A percentile compares a stretch with the other conserved stretches of the same genome.
These are phyloP conservation scores for Agroathelia rolfsii DNA, from an alignment of 1,284 basidiomycete species.

Conservation along the genomic window DNA sequence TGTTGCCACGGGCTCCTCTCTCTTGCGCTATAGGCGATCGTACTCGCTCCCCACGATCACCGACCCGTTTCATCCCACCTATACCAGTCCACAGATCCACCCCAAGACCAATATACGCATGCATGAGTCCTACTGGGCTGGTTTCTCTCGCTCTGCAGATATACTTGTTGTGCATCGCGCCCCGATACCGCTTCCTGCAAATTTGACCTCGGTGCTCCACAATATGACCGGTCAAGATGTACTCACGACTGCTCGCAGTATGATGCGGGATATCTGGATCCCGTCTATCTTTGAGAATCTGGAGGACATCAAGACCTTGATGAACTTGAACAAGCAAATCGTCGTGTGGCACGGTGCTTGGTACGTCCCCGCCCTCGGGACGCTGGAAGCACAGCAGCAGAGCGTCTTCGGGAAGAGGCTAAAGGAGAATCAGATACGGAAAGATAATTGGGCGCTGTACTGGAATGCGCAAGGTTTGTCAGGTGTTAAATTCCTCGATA, in stretches of 20 bases:
- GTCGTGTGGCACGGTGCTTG: slow-evolving; percentile 31
- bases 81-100: slow-evolving; percentile 29
- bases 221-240: too few species aligned
- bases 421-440: slow-evolving; percentile 9
- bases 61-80: slow-evolving; percentile 22
- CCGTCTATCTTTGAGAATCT: too few species aligned
- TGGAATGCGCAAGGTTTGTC: slow-evolving; percentile 41
- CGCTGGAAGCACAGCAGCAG: too few species aligned
- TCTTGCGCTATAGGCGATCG: slow-evolving; percentile 35
- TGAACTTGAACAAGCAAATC: slow-evolving; percentile 23
- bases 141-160: slow-evolving; percentile 31
- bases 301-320: slow-evolving; percentile 11
- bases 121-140: slow-evolving; percentile 35
- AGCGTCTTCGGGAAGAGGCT: slow-evolving; percentile 15
- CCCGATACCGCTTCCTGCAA: slow-evolving; percentile 39
- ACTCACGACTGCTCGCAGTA: too few species aligned
- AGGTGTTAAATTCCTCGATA: neutral
- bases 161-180: slow-evolving; percentile 36
- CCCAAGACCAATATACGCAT: slow-evolving; percentile 29
- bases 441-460: slow-evolving; percentile 39
- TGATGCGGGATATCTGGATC: too few species aligned
- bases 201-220: too few species aligned
- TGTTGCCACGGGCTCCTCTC: slow-evolving; percentile 25
- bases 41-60: slow-evolving; percentile 26
- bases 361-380: slow-evolving; percentile 4